Conservation (phyloP, 129 eudicot species). For the Escallonia rubra region DNA sequence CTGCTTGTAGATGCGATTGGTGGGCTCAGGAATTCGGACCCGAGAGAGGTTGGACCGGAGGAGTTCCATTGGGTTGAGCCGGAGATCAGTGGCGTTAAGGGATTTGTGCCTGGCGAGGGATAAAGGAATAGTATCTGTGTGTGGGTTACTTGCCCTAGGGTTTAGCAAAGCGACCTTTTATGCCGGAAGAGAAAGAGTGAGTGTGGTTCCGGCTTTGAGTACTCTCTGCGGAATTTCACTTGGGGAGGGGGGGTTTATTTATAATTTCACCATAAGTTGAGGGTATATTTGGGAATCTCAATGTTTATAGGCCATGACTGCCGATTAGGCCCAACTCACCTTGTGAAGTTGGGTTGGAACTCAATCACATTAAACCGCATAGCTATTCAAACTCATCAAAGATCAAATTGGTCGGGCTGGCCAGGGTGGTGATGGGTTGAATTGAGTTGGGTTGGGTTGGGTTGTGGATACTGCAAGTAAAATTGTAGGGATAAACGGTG, state of each 20-base stretch:
- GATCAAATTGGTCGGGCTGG: too few species aligned
- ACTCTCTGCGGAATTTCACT: slow-evolving; percentile 5
- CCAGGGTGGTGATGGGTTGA: too few species aligned
- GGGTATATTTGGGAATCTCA: too few species aligned
- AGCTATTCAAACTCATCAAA: too few species aligned
- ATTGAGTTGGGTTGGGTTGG: too few species aligned
- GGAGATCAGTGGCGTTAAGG: background rate
- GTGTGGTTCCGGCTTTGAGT: slow-evolving; percentile 3
- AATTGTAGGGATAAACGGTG: too few species aligned
- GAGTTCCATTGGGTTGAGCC: slow-evolving; percentile 48
- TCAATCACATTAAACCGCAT: too few species aligned
- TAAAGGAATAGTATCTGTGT: slow-evolving; percentile 1
- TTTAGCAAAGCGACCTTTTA: slow-evolving; percentile 14
- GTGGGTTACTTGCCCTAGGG: slow-evolving; percentile 41
- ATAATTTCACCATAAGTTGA: too few species aligned
- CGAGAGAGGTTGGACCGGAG: slow-evolving; percentile 70
- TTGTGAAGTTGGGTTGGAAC: too few species aligned
- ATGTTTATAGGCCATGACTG: too few species aligned
- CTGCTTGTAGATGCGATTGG: slow-evolving; percentile 85
- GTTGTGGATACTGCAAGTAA: too few species aligned
- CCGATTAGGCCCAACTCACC: too few species aligned
- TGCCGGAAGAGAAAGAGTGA: slow-evolving; percentile 14
- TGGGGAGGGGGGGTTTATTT: background rate
- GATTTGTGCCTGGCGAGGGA: background rate
- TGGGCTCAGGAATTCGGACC: slow-evolving; percentile 90